Percentiles rank a stretch among this genome's conserved stretches.
Conservation (phyloP, 164 flowering plant genomes). For the Vitis rotundifolia region DNA sequence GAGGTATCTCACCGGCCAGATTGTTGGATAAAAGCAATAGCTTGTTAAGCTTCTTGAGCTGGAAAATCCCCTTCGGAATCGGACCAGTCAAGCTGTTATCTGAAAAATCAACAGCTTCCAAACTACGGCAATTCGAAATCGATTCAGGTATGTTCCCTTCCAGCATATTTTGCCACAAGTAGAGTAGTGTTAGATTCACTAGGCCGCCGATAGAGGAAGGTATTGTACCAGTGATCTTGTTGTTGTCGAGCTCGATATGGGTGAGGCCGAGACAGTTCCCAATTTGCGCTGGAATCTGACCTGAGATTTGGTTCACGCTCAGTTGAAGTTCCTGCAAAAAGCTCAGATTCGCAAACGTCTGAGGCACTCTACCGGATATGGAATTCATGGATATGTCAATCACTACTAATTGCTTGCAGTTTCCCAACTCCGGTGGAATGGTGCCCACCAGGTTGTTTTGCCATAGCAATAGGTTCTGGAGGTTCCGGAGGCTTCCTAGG, state of each 20-base stretch:
- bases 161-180: slow-evolving; percentile 72
- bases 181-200: slow-evolving; percentile 50
- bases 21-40: slow-evolving; percentile 71
- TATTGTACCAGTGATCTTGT: slow-evolving; percentile 63
- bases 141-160: slow-evolving; percentile 65
- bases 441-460: slow-evolving; percentile 68
- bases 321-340: slow-evolving; percentile 62
- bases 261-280: slow-evolving; percentile 52
- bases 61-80: slow-evolving; percentile 66
- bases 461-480: slow-evolving; percentile 62
- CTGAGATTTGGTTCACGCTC: slow-evolving; percentile 69
- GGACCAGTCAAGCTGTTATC: slow-evolving; percentile 57
- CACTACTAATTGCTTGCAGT: slow-evolving; percentile 39
- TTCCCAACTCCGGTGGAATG: slow-evolving; percentile 70
- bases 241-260: slow-evolving; percentile 83
- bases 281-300: slow-evolving; percentile 52
- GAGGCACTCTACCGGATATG: slow-evolving; percentile 61
- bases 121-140: slow-evolving; percentile 45
- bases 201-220: slow-evolving; percentile 59
- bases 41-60: slow-evolving; percentile 58
- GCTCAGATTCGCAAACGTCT: slow-evolving; percentile 51
- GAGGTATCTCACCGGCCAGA: slow-evolving; percentile 62
- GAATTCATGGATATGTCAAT: slow-evolving; percentile 77
- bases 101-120: slow-evolving; percentile 71
- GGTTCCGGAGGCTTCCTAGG: slow-evolving; percentile 52